These are phyloP conservation scores for Leishmania gerbilli DNA, from an alignment of 208 protist genomes.

Conservation along the genomic window DNA sequence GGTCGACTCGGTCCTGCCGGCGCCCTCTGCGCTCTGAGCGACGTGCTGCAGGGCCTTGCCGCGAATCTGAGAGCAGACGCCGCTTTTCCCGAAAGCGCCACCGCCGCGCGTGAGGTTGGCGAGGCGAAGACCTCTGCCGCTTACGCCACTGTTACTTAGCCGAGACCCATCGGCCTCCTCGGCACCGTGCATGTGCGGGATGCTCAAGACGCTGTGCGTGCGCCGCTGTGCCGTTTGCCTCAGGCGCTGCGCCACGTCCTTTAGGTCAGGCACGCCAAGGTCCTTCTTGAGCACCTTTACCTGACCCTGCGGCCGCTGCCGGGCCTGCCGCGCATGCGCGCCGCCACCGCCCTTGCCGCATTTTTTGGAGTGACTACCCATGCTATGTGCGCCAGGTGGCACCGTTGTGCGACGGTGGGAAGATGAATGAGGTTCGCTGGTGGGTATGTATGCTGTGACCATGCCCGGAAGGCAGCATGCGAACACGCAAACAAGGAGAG, in stretches of 20 bases:
- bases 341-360: constrained; percentile 76
- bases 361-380: constrained; percentile 91
- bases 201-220: constrained; percentile 77
- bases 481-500: background rate
- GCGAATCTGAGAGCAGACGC: constrained; percentile 1
- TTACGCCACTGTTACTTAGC: background rate
- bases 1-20: constrained; percentile 34
- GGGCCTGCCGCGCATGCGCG: constrained; percentile 31
- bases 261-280: constrained; percentile 80
- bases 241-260: constrained; percentile 63
- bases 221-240: constrained; percentile 57
- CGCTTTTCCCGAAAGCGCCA: constrained; percentile 8
- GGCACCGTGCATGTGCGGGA: constrained; percentile 30
- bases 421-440: background rate
- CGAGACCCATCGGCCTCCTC: constrained; percentile 3
- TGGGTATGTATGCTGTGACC: background rate
- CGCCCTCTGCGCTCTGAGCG: background rate
- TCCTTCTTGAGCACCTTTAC: constrained; percentile 76
- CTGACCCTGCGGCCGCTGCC: constrained; percentile 32
- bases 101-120: constrained; percentile 21
- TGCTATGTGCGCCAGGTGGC: constrained; percentile 12
- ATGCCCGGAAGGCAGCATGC: background rate
- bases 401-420: background rate
- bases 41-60: constrained; percentile 28
- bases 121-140: constrained; percentile 7